Evolutionary conservation across 441 rosid genomes (phyloP), one percentile per base, ranked within the genome.

Genomic region (Gossypium gossypioides): DNA sequence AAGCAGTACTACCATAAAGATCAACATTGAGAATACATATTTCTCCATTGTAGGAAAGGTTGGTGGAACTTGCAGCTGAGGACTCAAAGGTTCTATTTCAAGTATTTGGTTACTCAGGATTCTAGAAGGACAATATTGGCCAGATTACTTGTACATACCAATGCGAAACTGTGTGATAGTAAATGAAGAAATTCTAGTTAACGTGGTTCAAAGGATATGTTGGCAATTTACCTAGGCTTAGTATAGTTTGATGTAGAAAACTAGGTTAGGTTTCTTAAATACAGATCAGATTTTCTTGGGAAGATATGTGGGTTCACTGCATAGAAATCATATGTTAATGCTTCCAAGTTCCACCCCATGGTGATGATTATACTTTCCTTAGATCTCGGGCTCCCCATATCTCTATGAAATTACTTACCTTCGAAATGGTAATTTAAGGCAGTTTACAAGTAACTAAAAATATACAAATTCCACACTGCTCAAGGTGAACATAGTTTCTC

Each of bases 31-130:
- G 44, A 25, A 27, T 10, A 61, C 50, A 63, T 0, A 22, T 58
- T 55, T 57, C 67, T 56, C 77, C 82, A 79, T 79, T 21, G 59
- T 24, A 42, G 44, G 19, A 18, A 50, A 64, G 9, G 9, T 21
- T 63, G 8, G 27, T 40, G 16, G 52, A 1, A 40, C 48, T 37
- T 65, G 10, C 55, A 22, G 55, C 24, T 18, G 40, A 32, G 27
- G 25, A 34, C 46, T 27, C 3, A 52, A 69, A 13, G 12, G 7
- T 4, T 18, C 21, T 22, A 48, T 5, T 16, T 12, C 1, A n/a
- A 68, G 44, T 68, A 29, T 68, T 25, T 29, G 12, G n/a, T 25
- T 46, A 46, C 52, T 46, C 52, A 10, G 52, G 52, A 46, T 3
- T 46, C 52, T 12, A 46, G 15, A 12, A 46, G 15, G 52, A n/a